phyloP scores from a whole-genome alignment of 139 green algal species.

The Ulvella scutata region DNA sequence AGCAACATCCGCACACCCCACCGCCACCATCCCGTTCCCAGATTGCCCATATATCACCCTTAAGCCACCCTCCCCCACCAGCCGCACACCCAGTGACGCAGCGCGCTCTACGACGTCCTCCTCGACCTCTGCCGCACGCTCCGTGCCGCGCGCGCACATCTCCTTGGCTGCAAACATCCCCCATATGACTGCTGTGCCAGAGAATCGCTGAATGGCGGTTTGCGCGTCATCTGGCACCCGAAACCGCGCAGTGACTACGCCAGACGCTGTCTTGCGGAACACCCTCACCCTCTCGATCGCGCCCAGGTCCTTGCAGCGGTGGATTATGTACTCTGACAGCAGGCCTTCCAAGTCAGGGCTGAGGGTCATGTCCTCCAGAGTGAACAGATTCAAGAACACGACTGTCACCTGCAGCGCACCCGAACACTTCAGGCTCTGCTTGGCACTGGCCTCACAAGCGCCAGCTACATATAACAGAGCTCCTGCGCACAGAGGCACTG shows the following conservation, averaged over 20 bases:
- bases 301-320: conserved; percentile 67
- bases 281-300: conserved; percentile 53
- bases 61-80: neutral
- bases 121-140: neutral
- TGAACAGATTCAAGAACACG: neutral
- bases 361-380: neutral
- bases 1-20: neutral
- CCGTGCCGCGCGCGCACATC: neutral
- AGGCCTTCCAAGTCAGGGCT: conserved; percentile 31
- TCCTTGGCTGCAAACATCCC: neutral
- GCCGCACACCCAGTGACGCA: neutral
- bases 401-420: neutral
- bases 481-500: conserved; percentile 21
- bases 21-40: neutral
- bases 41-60: neutral
- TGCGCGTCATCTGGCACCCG: neutral
- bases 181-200: neutral
- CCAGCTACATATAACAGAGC: conserved; percentile 43
- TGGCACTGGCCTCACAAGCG: conserved; percentile 4
- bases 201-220: neutral
- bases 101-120: conserved; percentile 26
- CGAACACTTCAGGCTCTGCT: neutral
- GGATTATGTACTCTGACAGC: conserved; percentile 64
- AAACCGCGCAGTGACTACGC: neutral
- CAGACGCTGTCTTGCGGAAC: neutral